A percentile compares a stretch with the other conserved stretches of the same genome.
These are phyloP conservation scores for Aspergillus candidus DNA, from an alignment of 2,329 filamentous ascomycete genomes.

Conservation along the genomic window DNA sequence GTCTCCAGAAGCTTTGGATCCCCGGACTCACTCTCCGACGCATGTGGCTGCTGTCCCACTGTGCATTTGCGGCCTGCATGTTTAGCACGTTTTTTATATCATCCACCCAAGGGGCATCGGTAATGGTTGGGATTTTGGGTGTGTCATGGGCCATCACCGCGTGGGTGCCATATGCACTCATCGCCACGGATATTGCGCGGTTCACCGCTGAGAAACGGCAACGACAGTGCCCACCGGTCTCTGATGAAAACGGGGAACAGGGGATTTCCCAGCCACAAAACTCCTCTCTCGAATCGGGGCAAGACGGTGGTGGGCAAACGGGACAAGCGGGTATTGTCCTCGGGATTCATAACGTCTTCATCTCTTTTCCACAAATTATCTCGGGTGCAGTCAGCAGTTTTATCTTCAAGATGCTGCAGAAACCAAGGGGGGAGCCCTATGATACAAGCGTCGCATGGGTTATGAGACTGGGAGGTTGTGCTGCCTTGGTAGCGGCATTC, in stretches of 20 bases:
- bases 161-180: conserved; percentile 89
- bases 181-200: conserved; percentile 60
- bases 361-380: conserved; percentile 4
- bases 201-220: no score
- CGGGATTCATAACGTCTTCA: conserved; percentile 3
- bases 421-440: conserved; percentile 4
- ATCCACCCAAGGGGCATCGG: conserved; percentile 62
- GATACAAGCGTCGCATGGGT: conserved; percentile 4
- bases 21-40: conserved; percentile 60
- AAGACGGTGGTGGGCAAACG: neutral
- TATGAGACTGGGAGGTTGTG: conserved; percentile 5
- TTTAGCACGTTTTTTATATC: conserved; percentile 70
- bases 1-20: neutral
- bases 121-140: conserved; percentile 70
- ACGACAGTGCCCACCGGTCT: no score
- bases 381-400: conserved; percentile 4
- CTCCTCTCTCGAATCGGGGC: no score
- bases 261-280: no score
- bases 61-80: conserved; percentile 72
- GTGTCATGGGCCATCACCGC: conserved; percentile 84
- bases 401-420: conserved; percentile 4
- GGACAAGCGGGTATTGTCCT: conserved; percentile 2
- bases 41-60: conserved; percentile 72
- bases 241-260: no score
- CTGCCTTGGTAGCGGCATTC: neutral